These are phyloP conservation scores for Ganoderma leucocontextum DNA, from an alignment of 1,284 basidiomycete genomes.

Conservation along the genomic window DNA sequence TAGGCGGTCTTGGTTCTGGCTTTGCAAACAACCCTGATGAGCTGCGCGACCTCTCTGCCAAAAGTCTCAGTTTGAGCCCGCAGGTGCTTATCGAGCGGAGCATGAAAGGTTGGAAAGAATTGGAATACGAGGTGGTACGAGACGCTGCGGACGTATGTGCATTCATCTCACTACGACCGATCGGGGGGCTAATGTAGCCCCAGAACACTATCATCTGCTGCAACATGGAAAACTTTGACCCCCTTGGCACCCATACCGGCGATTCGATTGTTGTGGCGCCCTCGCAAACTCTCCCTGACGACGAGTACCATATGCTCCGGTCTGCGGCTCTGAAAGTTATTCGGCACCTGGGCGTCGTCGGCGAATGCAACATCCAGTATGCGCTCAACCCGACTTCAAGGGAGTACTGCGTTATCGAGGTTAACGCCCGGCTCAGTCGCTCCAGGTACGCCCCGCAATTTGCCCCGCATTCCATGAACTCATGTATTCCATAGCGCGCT, in stretches of 20 bases:
- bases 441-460: constrained; percentile 47
- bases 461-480: constrained; percentile 56
- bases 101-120: constrained; percentile 99
- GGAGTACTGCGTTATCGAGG: constrained; percentile 99
- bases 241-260: constrained; percentile 98
- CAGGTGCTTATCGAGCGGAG: constrained; percentile 98
- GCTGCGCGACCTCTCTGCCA: constrained; percentile 93
- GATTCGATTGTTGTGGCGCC: constrained; percentile 99
- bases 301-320: constrained; percentile 99
- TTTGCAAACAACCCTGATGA: constrained; percentile 97
- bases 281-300: constrained; percentile 96
- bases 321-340: constrained; percentile 91
- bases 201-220: constrained; percentile 96
- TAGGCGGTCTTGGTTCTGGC: constrained; percentile 98
- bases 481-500: constrained; percentile 73
- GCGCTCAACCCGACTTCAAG: constrained; percentile 92
- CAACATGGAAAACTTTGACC: constrained; percentile 99
- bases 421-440: constrained; percentile 81
- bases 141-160: constrained; percentile 89
- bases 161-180: constrained; percentile 13
- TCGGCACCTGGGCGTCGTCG: constrained; percentile 96
- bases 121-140: constrained; percentile 99
- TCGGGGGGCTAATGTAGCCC: constrained; percentile 10
- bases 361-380: constrained; percentile 99
- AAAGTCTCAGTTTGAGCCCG: constrained; percentile 89